Percentiles rank a stretch among this genome's conserved stretches.
These are phyloP conservation scores for Purshia tridentata DNA, from an alignment of 306 rosid genomes.

Conservation along the genomic window DNA sequence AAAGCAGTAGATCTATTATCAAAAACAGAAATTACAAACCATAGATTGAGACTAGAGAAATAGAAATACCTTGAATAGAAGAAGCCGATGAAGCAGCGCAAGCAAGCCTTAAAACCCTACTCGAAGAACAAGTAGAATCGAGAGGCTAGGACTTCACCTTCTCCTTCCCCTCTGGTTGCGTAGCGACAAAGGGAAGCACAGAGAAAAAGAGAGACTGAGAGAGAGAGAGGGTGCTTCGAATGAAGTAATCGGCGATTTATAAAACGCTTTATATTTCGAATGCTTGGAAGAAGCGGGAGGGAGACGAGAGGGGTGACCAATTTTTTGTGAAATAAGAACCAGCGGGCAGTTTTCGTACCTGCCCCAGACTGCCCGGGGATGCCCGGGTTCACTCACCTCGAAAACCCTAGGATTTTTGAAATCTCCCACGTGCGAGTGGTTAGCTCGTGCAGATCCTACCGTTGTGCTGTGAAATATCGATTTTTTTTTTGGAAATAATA, in stretches of 20 bases:
- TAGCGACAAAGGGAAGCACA: background rate
- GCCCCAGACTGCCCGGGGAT: constrained; percentile 12
- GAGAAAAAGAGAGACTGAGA: background rate
- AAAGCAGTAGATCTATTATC: constrained; percentile 13
- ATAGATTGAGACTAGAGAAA: background rate
- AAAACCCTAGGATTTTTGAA: constrained; percentile 20
- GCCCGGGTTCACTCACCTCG: constrained; percentile 5
- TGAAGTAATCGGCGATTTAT: background rate
- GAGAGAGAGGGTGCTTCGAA: background rate
- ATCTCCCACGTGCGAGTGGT: background rate
- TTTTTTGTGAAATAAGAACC: background rate
- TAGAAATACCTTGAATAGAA: constrained; percentile 15
- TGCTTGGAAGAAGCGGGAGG: constrained; percentile 41
- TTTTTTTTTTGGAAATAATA: background rate
- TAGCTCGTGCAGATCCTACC: background rate
- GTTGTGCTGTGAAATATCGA: background rate
- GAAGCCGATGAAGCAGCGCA: background rate
- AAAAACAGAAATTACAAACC: background rate
- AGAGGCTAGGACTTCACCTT: constrained; percentile 2
- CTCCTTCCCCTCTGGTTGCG: constrained; percentile 5
- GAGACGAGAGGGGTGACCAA: background rate
- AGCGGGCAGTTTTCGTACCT: constrained; percentile 22
- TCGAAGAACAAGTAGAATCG: background rate
- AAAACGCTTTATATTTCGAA: constrained; percentile 30
- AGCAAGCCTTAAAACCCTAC: constrained; percentile 19